Conservation (phyloP, 2,329 filamentous ascomycete species). For the Colletotrichum sublineola region DNA sequence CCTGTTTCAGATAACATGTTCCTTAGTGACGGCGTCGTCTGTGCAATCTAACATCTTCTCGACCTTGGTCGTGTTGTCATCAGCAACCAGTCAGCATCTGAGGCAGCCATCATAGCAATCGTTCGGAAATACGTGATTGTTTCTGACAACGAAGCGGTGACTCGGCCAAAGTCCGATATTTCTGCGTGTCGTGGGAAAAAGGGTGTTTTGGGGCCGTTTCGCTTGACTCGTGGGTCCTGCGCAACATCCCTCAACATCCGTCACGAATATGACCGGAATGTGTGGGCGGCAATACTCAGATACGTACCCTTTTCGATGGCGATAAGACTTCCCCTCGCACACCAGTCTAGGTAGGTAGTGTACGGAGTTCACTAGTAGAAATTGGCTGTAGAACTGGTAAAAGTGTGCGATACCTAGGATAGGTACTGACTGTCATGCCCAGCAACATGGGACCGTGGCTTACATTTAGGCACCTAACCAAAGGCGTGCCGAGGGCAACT, state of each 20-base stretch:
- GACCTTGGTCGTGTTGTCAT: neutral
- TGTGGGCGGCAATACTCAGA: neutral
- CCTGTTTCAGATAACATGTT: constrained; percentile 17
- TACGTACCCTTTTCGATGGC: constrained; percentile 1
- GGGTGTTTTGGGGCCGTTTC: constrained; percentile 44
- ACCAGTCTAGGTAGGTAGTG: neutral
- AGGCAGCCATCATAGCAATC: constrained; percentile 15
- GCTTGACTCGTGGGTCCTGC: constrained; percentile 55
- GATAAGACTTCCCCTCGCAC: neutral
- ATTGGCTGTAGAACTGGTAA: neutral
- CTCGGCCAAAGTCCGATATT: constrained; percentile 40
- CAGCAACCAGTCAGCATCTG: constrained; percentile 14
- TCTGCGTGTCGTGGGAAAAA: constrained; percentile 13
- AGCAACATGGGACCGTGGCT: constrained; percentile 35
- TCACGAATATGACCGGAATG: constrained; percentile 12
- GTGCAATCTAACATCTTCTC: constrained; percentile 6
- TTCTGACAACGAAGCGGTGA: constrained; percentile 29
- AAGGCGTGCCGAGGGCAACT: constrained; percentile 20
- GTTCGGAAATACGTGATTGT: constrained; percentile 26
- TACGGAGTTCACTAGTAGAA: neutral
- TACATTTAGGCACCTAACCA: constrained; percentile 8
- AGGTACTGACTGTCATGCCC: constrained; percentile 23
- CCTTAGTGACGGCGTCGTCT: constrained; percentile 4
- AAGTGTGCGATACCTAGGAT: neutral
- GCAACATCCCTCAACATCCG: constrained; percentile 47